Evolutionary conservation across 768 basidiomycete species (phyloP).

Genomic region (Suillus occidentalis): DNA sequence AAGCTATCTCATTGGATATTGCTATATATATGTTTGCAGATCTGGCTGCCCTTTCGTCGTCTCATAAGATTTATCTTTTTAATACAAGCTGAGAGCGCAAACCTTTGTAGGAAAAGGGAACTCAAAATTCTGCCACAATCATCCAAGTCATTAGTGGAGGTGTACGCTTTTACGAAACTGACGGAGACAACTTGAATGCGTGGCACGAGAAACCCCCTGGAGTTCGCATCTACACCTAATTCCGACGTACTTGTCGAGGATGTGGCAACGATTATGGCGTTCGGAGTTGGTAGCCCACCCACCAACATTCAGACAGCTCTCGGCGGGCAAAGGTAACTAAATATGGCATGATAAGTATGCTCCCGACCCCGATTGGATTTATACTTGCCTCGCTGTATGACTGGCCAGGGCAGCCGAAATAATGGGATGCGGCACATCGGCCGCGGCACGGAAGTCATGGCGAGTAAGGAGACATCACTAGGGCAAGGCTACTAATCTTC

Average conservation of each 20-base stretch:
- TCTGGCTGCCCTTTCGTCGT: neutral
- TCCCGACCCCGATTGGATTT: neutral
- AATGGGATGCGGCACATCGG: neutral
- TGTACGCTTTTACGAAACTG: neutral
- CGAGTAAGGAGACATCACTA: neutral
- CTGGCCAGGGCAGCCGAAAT: neutral
- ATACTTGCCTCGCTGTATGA: neutral
- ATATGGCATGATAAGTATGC: neutral
- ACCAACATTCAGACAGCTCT: neutral
- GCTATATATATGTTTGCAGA: too few relatives aligned
- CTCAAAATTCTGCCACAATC: neutral
- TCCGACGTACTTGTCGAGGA: neutral
- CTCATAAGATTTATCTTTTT: neutral
- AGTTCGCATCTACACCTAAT: neutral
- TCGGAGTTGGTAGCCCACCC: neutral
- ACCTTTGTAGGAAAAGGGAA: neutral
- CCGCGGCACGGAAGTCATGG: neutral
- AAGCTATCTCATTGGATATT: neutral
- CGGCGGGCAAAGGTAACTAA: neutral
- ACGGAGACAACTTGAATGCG: neutral
- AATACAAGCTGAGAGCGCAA: neutral
- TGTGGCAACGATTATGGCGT: neutral
- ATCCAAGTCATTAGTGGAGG: neutral
- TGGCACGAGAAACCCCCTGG: neutral
- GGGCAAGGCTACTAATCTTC: neutral